Evolutionary conservation across 495 filamentous ascomycete species (phyloP).

Genomic region (Evernia prunastri): DNA sequence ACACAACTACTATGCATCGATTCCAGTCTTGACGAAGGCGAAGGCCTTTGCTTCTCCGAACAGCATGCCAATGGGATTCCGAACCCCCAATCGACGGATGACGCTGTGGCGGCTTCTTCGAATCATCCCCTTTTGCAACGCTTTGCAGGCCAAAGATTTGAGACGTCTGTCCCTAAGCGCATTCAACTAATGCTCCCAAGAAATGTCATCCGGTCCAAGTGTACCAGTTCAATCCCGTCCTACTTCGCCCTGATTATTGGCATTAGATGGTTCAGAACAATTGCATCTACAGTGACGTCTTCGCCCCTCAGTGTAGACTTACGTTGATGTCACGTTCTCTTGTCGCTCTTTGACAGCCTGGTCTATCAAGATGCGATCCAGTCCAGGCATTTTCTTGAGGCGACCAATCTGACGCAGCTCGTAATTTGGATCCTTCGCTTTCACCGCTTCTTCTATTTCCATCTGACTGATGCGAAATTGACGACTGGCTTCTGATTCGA

Average conservation of each 20-base stretch:
- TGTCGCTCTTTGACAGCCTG: not conserved
- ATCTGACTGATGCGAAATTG: not conserved
- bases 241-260: not conserved
- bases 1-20: not conserved
- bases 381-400: not conserved
- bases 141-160: not conserved
- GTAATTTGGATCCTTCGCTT: not conserved
- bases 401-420: not conserved
- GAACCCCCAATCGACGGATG: not conserved
- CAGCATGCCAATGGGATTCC: not conserved
- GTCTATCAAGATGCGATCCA: not conserved
- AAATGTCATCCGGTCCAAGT: not conserved
- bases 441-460: not conserved
- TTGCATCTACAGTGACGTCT: not conserved
- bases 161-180: not conserved
- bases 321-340: not conserved
- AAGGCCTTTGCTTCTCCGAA: not conserved
- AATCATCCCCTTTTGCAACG: not conserved
- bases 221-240: not conserved
- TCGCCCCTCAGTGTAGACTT: not conserved
- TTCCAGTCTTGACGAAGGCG: not conserved
- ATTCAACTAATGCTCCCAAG: not conserved
- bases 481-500: not conserved
- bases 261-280: not conserved
- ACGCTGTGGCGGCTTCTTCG: not conserved